phyloP scores from a whole-genome alignment of 768 basidiomycete species.

The Ramaria sp. region DNA sequence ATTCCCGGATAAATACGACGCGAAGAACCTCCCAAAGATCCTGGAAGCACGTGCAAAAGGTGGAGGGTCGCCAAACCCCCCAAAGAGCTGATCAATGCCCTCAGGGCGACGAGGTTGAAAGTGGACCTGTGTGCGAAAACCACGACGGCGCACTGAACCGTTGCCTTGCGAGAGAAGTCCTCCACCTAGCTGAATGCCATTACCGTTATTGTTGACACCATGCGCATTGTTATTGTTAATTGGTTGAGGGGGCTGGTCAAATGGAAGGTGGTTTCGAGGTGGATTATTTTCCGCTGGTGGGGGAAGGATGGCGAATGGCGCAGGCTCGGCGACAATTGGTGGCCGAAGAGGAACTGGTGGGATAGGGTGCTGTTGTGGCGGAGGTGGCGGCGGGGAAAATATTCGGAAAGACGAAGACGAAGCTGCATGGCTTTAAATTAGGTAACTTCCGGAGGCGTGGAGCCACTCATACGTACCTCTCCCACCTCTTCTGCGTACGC shows the following conservation, averaged over 20 bases:
- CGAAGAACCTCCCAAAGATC: not conserved
- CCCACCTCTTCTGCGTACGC: not conserved
- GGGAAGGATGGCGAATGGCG: conserved; percentile 27
- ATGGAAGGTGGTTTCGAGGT: not conserved
- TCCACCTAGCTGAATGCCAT: conserved; percentile 5
- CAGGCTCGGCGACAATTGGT: conserved; percentile 17
- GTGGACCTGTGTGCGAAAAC: conserved; percentile 14
- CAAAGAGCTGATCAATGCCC: not conserved
- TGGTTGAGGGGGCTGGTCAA: conserved; percentile 1
- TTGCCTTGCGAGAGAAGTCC: conserved; percentile 2
- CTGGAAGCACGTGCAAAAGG: not conserved
- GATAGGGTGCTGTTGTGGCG: conserved; percentile 24
- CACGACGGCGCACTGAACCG: not conserved
- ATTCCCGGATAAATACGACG: not conserved
- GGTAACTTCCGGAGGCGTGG: not conserved
- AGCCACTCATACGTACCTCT: not conserved
- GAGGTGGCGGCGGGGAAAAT: conserved; percentile 36
- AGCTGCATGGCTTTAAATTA: not conserved
- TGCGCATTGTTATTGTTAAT: not conserved
- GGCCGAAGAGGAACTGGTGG: conserved; percentile 51
- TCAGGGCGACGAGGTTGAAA: not conserved
- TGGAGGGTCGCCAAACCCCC: not conserved
- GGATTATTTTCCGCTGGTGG: not conserved
- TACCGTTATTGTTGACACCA: not conserved
- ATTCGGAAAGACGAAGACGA: conserved; percentile 1